Evolutionary conservation across 106 monocot species (phyloP), one percentile per base, ranked within the genome.

Genomic region (Amphibolis antarctica): DNA sequence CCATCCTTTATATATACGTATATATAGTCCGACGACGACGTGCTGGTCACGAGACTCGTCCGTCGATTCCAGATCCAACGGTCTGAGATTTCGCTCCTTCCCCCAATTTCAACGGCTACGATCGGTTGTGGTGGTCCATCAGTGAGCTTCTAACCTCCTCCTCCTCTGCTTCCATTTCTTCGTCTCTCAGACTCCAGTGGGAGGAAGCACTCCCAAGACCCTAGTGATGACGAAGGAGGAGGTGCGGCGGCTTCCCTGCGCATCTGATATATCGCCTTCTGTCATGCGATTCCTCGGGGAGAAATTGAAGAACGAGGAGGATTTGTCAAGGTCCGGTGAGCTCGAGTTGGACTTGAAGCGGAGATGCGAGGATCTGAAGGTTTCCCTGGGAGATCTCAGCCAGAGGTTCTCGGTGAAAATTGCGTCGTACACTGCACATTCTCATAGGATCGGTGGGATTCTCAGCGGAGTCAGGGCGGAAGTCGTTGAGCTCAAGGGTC

Each of bases 291-390:
- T 88, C 72, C 85, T 93, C 42, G 71, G 56, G 25, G 69, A 67
- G 27, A 29, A 62, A 19, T 75, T 88, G 71, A 65, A 45, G 25
- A 28, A 66, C 13, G 60, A 29, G 43, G 81, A 67, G 15, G 75
- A 81, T 65, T 80, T 94, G 54, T 44, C 56, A 9, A 29, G 36
- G 28, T 76, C 77, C n/a, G 22, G 63, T 10, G 59, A 54, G 12
- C 56, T 94, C 45, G 77, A 75, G 58, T 44, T 64, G 58, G 86
- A 86, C 65, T 71, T 94, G 36, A 61, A 53, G 20, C 12, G 14
- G 27, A 71, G 69, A 45, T 94, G 86, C 77, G 42, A 76, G 48
- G 77, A 89, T 71, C 81, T 94, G 27, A 83, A 94, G 65, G 68
- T 53, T 1, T 51, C 62, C 1, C 49, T 96, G 24, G 44, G 44